Conservation (phyloP, 148 eudicot species). For the Camellia granthamiana region DNA sequence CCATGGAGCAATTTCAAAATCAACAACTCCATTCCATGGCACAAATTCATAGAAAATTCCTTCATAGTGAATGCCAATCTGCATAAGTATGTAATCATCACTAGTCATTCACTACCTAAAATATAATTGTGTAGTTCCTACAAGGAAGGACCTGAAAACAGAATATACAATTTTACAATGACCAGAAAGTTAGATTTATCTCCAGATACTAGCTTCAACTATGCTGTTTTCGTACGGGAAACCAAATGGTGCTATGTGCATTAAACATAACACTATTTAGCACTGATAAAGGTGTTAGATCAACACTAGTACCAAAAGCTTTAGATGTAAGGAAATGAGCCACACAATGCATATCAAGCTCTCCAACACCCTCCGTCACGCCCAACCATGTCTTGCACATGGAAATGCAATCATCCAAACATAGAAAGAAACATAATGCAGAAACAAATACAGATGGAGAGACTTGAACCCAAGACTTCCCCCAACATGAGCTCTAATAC, state of each 20-base stretch:
- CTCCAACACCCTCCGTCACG: too few species aligned
- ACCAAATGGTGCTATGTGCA: not conserved
- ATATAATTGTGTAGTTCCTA: not conserved
- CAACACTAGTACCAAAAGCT: too few species aligned
- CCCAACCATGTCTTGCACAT: too few species aligned
- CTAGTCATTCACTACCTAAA: not conserved
- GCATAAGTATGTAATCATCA: slow-evolving; percentile 20
- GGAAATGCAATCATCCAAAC: too few species aligned
- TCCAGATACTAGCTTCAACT: not conserved
- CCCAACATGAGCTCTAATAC: too few species aligned
- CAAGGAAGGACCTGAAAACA: too few species aligned
- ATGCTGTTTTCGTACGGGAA: not conserved
- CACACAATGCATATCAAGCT: too few species aligned
- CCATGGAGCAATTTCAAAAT: slow-evolving; percentile 79
- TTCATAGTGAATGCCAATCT: slow-evolving; percentile 82
- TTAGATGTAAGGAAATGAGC: too few species aligned
- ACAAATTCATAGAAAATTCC: slow-evolving; percentile 90
- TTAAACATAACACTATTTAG: not conserved
- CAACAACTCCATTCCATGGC: slow-evolving; percentile 89
- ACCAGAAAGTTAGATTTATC: not conserved
- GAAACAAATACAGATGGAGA: too few species aligned
- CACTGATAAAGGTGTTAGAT: not conserved
- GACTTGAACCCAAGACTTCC: too few species aligned
- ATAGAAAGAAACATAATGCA: too few species aligned
- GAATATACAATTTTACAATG: too few species aligned